Conservation (phyloP, 108 stramenopile genomes). For the Epithemia pelagica region DNA sequence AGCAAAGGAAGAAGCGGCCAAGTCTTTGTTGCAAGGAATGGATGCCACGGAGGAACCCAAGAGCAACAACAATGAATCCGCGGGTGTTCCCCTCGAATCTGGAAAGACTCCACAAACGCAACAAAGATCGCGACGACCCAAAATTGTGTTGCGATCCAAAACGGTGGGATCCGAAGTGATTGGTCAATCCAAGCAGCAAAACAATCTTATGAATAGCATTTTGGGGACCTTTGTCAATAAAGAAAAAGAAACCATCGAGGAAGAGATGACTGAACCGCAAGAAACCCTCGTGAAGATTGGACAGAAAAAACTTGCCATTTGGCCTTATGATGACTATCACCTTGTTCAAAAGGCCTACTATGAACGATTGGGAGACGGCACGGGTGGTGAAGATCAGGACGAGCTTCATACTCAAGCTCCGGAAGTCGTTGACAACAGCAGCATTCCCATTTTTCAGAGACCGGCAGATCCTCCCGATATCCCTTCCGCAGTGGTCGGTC, state of each 20-base stretch:
- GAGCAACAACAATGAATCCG: not conserved
- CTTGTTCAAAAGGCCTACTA: slow-evolving; percentile 64
- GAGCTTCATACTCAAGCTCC: not conserved
- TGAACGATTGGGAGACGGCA: slow-evolving; percentile 44
- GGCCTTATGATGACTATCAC: slow-evolving; percentile 87
- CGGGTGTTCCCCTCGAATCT: too few species aligned
- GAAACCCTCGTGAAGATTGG: slow-evolving; percentile 5
- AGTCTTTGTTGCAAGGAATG: slow-evolving; percentile 26
- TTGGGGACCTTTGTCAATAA: not conserved
- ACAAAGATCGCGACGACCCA: slow-evolving; percentile 1
- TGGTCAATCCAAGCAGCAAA: slow-evolving; percentile 1
- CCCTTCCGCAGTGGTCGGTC: slow-evolving; percentile 61
- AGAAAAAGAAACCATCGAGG: not conserved
- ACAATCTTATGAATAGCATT: not conserved
- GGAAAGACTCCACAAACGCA: not conserved
- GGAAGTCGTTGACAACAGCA: slow-evolving; percentile 5
- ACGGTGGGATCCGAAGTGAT: slow-evolving; percentile 7
- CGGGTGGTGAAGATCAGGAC: slow-evolving; percentile 15
- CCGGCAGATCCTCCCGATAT: slow-evolving; percentile 76
- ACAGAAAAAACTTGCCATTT: slow-evolving; percentile 11
- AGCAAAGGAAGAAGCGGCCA: slow-evolving; percentile 3
- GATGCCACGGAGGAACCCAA: slow-evolving; percentile 12
- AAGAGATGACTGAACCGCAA: not conserved
- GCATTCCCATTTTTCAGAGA: slow-evolving; percentile 43
- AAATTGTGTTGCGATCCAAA: slow-evolving; percentile 10